Evolutionary conservation across 2,329 filamentous ascomycete species (phyloP).

Genomic region (Talaromyces sp.): DNA sequence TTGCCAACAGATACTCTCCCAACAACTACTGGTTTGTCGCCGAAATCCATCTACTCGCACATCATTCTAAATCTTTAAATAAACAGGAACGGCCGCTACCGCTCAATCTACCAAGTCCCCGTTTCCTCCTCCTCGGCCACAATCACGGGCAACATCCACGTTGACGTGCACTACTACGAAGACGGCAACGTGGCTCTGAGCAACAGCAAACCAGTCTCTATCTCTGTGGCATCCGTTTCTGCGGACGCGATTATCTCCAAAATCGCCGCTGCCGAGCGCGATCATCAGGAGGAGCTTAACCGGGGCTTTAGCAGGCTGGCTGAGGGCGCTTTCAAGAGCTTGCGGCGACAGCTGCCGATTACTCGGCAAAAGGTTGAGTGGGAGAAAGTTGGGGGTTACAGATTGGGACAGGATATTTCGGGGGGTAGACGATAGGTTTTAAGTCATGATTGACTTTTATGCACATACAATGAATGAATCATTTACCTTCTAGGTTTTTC

Average conservation of each 20-base stretch:
- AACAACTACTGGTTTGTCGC: conserved; percentile 83
- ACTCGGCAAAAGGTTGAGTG: conserved; percentile 99
- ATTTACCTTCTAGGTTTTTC: background rate
- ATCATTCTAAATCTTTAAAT: background rate
- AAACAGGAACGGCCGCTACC: conserved; percentile 87
- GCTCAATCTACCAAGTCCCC: conserved; percentile 76
- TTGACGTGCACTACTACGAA: conserved; percentile 99
- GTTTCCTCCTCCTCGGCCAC: conserved; percentile 55
- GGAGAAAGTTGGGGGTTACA: conserved; percentile 95
- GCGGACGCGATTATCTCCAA: conserved; percentile 70
- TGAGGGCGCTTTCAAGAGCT: conserved; percentile 89
- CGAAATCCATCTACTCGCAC: background rate
- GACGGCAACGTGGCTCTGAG: conserved; percentile 93
- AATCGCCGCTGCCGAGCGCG: conserved; percentile 76
- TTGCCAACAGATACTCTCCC: conserved; percentile 95
- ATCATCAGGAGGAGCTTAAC: conserved; percentile 95
- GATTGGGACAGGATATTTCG: conserved; percentile 74
- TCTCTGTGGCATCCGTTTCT: conserved; percentile 57
- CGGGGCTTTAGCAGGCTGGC: conserved; percentile 80
- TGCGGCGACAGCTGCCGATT: conserved; percentile 88
- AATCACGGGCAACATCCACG: conserved; percentile 76
- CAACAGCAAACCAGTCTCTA: conserved; percentile 71
- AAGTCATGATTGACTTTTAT: conserved; percentile 1
- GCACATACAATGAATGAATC: conserved; percentile 2
- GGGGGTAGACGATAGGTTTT: conserved; percentile 50